These are phyloP conservation scores for Cryphonectria japonica DNA, from an alignment of 2,329 filamentous ascomycete species.

Conservation along the genomic window DNA sequence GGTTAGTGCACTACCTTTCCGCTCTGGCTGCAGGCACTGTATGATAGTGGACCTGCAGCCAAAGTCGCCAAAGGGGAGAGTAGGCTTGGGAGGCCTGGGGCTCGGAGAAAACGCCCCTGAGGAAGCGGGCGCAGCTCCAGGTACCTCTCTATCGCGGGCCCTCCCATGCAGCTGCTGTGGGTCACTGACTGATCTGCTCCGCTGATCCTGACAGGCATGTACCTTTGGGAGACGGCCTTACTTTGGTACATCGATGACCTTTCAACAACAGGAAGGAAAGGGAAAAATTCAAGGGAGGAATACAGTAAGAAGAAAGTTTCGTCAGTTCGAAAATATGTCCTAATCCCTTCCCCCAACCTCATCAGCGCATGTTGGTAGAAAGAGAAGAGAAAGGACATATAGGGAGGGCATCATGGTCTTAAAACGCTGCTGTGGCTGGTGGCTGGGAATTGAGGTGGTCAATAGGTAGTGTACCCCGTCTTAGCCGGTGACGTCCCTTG, in stretches of 20 bases:
- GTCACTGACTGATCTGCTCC: not conserved
- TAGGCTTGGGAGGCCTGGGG: not conserved
- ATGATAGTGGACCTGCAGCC: not conserved
- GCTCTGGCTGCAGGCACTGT: slow-evolving; percentile 2
- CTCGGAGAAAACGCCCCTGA: not conserved
- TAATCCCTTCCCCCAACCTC: not conserved
- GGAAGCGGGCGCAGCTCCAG: not conserved
- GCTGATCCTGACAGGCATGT: not conserved
- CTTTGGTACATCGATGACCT: not conserved
- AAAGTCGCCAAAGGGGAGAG: not conserved
- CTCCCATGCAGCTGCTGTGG: slow-evolving; percentile 3
- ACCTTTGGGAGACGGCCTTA: not conserved
- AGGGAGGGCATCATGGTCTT: not conserved
- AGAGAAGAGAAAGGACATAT: not conserved
- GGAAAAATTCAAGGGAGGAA: not conserved
- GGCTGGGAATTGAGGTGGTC: not conserved
- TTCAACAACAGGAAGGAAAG: not conserved
- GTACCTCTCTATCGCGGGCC: not conserved
- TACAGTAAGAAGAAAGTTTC: not conserved
- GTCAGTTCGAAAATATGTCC: not conserved
- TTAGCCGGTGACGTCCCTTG: not conserved
- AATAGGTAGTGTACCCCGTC: not conserved
- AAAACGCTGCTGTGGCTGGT: not conserved
- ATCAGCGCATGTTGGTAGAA: not conserved
- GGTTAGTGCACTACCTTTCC: not conserved